Evolutionary conservation across 495 filamentous ascomycete species (phyloP).

Genomic region (Penicillium coffeae): DNA sequence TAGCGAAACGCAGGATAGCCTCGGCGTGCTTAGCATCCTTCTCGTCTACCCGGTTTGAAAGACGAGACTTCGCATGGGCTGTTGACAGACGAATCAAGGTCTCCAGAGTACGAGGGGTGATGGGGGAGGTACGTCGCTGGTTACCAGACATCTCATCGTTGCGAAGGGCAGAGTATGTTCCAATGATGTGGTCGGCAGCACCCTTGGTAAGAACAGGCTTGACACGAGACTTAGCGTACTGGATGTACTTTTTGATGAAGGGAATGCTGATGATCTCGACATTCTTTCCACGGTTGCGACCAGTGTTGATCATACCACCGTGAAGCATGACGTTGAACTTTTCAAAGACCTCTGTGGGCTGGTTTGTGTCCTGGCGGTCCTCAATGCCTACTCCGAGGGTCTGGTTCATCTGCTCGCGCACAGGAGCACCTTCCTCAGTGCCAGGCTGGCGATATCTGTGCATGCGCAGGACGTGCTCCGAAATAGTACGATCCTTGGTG

Average conservation of each 20-base stretch:
- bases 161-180: conserved; percentile 87
- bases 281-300: conserved; percentile 67
- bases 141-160: conserved; percentile 96
- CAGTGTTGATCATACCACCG: conserved; percentile 75
- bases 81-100: conserved; percentile 96
- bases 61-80: conserved; percentile 88
- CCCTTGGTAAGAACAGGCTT: conserved; percentile 91
- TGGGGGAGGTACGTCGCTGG: conserved; percentile 86
- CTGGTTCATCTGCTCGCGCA: conserved; percentile 83
- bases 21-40: conserved; percentile 87
- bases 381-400: conserved; percentile 86
- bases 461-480: conserved; percentile 96
- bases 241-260: conserved; percentile 99
- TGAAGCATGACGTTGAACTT: conserved; percentile 97
- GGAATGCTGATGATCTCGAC: conserved; percentile 94
- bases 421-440: conserved; percentile 90
- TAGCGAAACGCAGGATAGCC: conserved; percentile 84
- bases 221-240: conserved; percentile 91
- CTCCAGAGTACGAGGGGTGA: conserved; percentile 96
- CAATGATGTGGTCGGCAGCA: conserved; percentile 85
- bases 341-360: conserved; percentile 86
- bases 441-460: conserved; percentile 93
- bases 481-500: conserved; percentile 80
- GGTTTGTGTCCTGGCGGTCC: conserved; percentile 64
- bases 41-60: conserved; percentile 91